Evolutionary conservation across 305 asterid species (phyloP).

Genomic region (Solanum aculeatissimum): DNA sequence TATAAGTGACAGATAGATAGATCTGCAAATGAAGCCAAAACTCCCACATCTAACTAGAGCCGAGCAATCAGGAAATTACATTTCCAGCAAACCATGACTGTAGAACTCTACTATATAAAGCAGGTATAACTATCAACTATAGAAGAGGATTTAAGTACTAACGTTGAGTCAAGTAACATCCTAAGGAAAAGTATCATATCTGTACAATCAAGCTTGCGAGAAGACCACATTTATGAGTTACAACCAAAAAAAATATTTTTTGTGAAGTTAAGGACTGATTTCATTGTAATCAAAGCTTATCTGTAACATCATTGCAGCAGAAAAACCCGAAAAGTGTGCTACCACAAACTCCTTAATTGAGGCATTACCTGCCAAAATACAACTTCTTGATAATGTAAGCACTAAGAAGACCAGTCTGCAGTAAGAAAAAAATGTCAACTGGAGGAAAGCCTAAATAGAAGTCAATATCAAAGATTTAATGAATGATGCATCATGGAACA

Average conservation of each 20-base stretch:
- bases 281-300: not conserved
- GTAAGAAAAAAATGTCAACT: not conserved
- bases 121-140: not conserved
- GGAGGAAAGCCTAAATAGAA: not conserved
- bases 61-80: not conserved
- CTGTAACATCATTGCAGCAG: not conserved
- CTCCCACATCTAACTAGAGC: not conserved
- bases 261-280: not conserved
- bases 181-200: not conserved
- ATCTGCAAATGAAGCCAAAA: not conserved
- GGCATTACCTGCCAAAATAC: slow-evolving; percentile 26
- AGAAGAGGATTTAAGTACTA: not conserved
- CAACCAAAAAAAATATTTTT: not conserved
- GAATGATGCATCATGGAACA: not conserved
- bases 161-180: not conserved
- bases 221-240: not conserved
- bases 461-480: not conserved
- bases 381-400: slow-evolving; percentile 30
- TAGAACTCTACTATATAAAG: not conserved
- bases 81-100: not conserved
- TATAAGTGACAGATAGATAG: not conserved
- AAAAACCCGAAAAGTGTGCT: not conserved
- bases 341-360: not conserved
- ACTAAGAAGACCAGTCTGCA: slow-evolving; percentile 33
- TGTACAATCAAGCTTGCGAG: not conserved